These are phyloP conservation scores for Geoglossum glabrum DNA, from an alignment of 495 filamentous ascomycete species.

Conservation along the genomic window DNA sequence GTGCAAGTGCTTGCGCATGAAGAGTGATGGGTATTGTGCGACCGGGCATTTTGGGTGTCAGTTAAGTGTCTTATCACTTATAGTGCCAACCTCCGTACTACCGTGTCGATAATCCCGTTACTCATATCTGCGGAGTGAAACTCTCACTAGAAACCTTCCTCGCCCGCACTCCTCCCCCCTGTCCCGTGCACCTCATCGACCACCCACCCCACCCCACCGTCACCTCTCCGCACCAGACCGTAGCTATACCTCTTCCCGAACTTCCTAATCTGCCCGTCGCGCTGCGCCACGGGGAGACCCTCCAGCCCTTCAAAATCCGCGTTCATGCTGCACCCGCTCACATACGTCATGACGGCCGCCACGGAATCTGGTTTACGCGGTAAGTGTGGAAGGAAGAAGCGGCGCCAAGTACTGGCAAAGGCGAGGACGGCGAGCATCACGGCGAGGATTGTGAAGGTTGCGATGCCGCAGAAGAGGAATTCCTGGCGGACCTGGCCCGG, in stretches of 20 bases:
- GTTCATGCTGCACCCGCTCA: neutral
- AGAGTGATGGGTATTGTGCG: too few relatives aligned
- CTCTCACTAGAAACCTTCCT: neutral
- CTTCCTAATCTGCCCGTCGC: neutral
- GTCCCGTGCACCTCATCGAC: neutral
- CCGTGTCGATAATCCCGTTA: too few relatives aligned
- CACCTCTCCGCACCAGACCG: neutral
- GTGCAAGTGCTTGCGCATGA: too few relatives aligned
- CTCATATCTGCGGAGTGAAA: too few relatives aligned
- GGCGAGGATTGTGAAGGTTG: neutral
- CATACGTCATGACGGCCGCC: neutral
- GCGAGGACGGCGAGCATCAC: conserved; percentile 2
- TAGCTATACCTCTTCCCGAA: neutral
- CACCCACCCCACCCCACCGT: neutral
- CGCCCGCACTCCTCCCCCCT: neutral
- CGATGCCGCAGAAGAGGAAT: neutral
- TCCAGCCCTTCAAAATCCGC: neutral
- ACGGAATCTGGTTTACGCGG: neutral
- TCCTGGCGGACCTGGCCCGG: neutral
- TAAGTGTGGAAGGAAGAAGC: neutral
- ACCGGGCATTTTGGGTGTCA: too few relatives aligned
- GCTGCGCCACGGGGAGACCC: neutral
- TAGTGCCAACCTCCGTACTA: too few relatives aligned
- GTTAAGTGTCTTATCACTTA: too few relatives aligned
- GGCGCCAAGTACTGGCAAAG: neutral